These are phyloP conservation scores for Leccinum truebloodii DNA, from an alignment of 768 basidiomycete species.

Conservation along the genomic window DNA sequence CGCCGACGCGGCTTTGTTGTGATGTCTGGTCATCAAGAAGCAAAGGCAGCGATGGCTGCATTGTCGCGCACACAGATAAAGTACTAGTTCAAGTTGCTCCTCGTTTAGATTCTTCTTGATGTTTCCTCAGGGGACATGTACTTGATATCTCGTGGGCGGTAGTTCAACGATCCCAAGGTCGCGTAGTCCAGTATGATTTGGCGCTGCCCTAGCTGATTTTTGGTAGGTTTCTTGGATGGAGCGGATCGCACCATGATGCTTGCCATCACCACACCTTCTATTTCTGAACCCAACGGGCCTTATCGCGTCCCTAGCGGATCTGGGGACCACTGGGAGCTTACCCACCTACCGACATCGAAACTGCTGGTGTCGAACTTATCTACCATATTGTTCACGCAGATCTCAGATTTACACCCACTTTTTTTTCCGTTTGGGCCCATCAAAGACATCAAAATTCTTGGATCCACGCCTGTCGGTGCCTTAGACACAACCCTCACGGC, in stretches of 20 bases:
- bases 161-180: constrained; percentile 83
- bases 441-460: constrained; percentile 57
- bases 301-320: constrained; percentile 28
- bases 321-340: constrained; percentile 37
- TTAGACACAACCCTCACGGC: constrained; percentile 49
- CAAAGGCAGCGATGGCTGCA: constrained; percentile 63
- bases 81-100: constrained; percentile 38
- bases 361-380: constrained; percentile 69
- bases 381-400: constrained; percentile 63
- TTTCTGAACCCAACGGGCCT: constrained; percentile 30
- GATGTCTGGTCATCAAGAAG: constrained; percentile 74
- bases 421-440: constrained; percentile 72
- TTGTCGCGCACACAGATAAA: constrained; percentile 71
- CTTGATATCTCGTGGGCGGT: constrained; percentile 88
- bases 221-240: constrained; percentile 74
- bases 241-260: constrained; percentile 73
- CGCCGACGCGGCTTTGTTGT: constrained; percentile 83
- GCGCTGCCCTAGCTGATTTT: constrained; percentile 7
- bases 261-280: constrained; percentile 44
- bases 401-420: constrained; percentile 68
- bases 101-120: constrained; percentile 2
- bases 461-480: constrained; percentile 33
- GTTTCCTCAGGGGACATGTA: constrained; percentile 56
- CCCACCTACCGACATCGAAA: constrained; percentile 45
- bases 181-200: neutral